A percentile compares a stretch with the other conserved stretches of the same genome.
phyloP scores from a whole-genome alignment of 306 rosid species.

The Sechiopsis laciniata region DNA sequence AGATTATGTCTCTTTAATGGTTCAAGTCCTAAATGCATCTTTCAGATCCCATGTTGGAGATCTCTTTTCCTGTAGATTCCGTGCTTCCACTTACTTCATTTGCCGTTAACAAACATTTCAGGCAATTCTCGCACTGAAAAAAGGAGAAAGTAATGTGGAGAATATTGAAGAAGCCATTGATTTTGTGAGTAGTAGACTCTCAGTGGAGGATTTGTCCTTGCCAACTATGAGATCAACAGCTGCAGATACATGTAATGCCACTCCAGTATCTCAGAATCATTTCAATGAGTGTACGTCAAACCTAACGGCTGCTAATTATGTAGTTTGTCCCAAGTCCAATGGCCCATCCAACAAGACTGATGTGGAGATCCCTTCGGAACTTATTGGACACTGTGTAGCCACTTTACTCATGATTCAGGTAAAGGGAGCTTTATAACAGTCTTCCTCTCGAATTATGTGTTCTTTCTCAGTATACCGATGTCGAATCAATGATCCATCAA shows the following conservation, averaged over 20 bases:
- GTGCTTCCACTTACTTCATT: slow-evolving; percentile 27
- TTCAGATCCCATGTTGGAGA: slow-evolving; percentile 1
- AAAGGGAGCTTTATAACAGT: background rate
- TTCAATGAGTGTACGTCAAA: slow-evolving; percentile 38
- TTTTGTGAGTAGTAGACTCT: slow-evolving; percentile 57
- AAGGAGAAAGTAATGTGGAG: slow-evolving; percentile 45
- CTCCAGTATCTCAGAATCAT: slow-evolving; percentile 48
- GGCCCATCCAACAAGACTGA: slow-evolving; percentile 46
- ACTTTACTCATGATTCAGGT: slow-evolving; percentile 90
- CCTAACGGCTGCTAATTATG: slow-evolving; percentile 32
- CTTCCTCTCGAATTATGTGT: background rate
- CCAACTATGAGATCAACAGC: slow-evolving; percentile 34
- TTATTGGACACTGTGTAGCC: slow-evolving; percentile 74
- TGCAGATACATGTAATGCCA: slow-evolving; percentile 35
- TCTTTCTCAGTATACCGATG: background rate
- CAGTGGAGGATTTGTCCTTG: slow-evolving; percentile 48
- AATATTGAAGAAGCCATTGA: slow-evolving; percentile 66
- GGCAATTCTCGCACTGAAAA: slow-evolving; percentile 56
- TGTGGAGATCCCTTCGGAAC: slow-evolving; percentile 65
- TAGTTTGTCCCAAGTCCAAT: slow-evolving; percentile 42
- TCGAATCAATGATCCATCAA: background rate
- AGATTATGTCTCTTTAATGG: background rate
- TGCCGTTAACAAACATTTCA: slow-evolving; percentile 39
- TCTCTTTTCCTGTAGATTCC: background rate
- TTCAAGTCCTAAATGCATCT: slow-evolving; percentile 7